Base-by-base conservation (phyloP, 2,329 filamentous ascomycete genomes). In the Alternaria brassicicola region DNA sequence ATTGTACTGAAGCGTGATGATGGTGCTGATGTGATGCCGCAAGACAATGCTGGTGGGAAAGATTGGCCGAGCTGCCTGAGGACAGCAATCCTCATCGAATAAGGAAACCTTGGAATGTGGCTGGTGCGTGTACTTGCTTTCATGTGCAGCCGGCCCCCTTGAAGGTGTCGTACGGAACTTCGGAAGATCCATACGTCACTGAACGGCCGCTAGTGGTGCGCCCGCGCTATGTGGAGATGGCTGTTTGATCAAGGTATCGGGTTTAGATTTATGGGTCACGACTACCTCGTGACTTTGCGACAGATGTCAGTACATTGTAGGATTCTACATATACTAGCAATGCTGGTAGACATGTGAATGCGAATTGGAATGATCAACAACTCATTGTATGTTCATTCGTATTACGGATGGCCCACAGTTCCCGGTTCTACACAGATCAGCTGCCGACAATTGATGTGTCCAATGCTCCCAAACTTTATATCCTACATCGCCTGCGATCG, bases 181-280 rank as follows among this genome's bases (percentile, higher is more conserved):
- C 48, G 52, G 50, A 54, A 57, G 45, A 60, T 63, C 53, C 47
- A 55, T 67, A 67, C 65, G 66, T 69, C 66, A 69, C 55, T 52
- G 45, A 50, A 61, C 57, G 55, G 62, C 38, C 61, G 47, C 67
- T 69, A 69, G 57, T 45, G 47, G 21, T 43, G 52, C 49, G 28
- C 47, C 47, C 49, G 43, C 59, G 48, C 54, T n/a, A 60, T 62
- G 57, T 63, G 60, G 58, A 59, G 52, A 63, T 58, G 35, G 35
- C 49, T 33, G 38, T n/a, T 9, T 28, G 46, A 39, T 41, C 43
- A 26, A 38, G 43, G 26, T 50, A 46, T 59, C 52, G 38, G 39
- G 30, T 43, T 35, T 52, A 51, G 23, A 15, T 57, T 41, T 31
- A 36, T 26, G 30, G 28, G 28, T 41, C 26, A 19, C 46, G 31